These are phyloP conservation scores for Podaxis pistillaris DNA, from an alignment of 768 basidiomycete genomes.

Conservation along the genomic window DNA sequence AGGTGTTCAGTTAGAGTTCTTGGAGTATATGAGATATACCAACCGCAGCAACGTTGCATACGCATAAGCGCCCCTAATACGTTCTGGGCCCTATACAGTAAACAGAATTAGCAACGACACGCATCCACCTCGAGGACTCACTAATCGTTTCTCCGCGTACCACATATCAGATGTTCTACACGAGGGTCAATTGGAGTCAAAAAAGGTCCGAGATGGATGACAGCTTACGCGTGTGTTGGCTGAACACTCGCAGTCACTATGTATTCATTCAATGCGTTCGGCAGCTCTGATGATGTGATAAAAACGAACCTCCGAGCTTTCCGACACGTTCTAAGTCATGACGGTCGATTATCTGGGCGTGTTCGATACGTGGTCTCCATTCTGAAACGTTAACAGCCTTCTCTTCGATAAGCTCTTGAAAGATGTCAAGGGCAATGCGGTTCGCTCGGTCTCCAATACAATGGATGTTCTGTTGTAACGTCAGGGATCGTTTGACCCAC, in stretches of 20 bases:
- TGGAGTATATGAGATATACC: neutral
- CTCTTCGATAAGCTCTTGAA: conserved; percentile 57
- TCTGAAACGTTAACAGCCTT: conserved; percentile 36
- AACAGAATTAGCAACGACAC: neutral
- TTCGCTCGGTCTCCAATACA: conserved; percentile 91
- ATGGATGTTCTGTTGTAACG: conserved; percentile 72
- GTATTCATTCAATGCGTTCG: neutral
- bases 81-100: conserved; percentile 64
- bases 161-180: conserved; percentile 86
- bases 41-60: conserved; percentile 78
- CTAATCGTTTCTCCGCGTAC: conserved; percentile 84
- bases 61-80: conserved; percentile 88
- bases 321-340: conserved; percentile 71
- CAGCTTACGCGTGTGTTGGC: conserved; percentile 81
- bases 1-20: conserved; percentile 45
- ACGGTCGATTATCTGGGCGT: conserved; percentile 82
- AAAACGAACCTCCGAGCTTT: conserved; percentile 62
- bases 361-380: conserved; percentile 83
- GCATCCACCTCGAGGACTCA: conserved; percentile 24
- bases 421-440: conserved; percentile 77
- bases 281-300: neutral
- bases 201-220: neutral
- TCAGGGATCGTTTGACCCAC: neutral
- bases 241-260: conserved; percentile 92
- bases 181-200: neutral